Base-by-base conservation (phyloP, 163 green algal genomes). In the Scenedesmus sp. region DNA sequence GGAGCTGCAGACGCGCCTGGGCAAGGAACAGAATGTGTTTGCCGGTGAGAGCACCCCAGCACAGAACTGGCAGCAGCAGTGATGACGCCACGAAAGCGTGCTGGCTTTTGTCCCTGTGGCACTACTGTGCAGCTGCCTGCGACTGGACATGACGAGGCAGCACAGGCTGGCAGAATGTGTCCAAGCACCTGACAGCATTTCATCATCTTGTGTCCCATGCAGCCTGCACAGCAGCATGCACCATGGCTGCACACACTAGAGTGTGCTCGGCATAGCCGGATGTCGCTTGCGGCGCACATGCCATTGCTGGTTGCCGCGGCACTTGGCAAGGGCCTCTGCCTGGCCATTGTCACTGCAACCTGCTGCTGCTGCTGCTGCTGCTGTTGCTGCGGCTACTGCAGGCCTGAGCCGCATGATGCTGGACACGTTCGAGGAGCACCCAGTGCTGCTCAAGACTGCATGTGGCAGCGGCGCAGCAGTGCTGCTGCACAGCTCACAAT, bases 1-100 rank as follows among this genome's bases (percentile, higher is more conserved):
- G 81, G 16, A 35, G 9, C 46, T 86, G 26, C n/a, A 86, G 30
- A 72, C 81, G 18, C 81, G 81, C 0, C 20, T 73, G 26, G 81
- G 81, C 7, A 70, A 72, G 16, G 81, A 86, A 15, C 81, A 86
- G 15, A 37, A 86, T 6, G 49, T 86, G 44, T 86, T 86, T 86
- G 81, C 81, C 35, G 81, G 81, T 86, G 26, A 85, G 44, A 20
- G 0, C 2, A 2, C 40, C 13, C n/a, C 30, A 6, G 26, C 18
- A n/a, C 9, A 10, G 22, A n/a, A 7, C 56, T 15, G n/a, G n/a
- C 3, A 22, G 20, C 56, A 33, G n/a, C n/a, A n/a, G n/a, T n/a
- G n/a, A n/a, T n/a, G n/a, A n/a, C n/a, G n/a, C n/a, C n/a, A n/a
- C n/a, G 46, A 16, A 53, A 6, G 46, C 46, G 10, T 10, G 46